These are phyloP conservation scores for Neurospora sp. DNA, from an alignment of 2,329 filamentous ascomycete genomes.

Conservation along the genomic window DNA sequence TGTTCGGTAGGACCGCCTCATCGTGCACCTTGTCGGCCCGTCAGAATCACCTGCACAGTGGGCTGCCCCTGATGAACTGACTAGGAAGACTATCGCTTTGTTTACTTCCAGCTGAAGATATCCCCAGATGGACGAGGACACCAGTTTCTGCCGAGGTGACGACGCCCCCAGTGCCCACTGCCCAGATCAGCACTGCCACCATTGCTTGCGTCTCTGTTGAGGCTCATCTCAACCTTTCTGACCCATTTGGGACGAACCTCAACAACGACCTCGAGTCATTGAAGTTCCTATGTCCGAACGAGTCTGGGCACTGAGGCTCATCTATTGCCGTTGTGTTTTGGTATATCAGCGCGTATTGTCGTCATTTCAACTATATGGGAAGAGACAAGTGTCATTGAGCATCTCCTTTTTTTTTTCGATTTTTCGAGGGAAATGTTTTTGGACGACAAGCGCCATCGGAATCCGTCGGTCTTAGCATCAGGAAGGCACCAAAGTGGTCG, in stretches of 20 bases:
- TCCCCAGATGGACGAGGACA: background rate
- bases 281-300: background rate
- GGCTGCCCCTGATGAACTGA: background rate
- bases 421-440: too few relatives aligned
- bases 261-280: background rate
- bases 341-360: background rate
- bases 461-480: background rate
- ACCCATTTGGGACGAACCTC: background rate
- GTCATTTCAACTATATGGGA: too few relatives aligned
- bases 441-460: background rate
- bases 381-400: too few relatives aligned
- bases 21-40: background rate
- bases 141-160: background rate
- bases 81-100: background rate
- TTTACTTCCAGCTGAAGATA: background rate
- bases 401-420: too few relatives aligned
- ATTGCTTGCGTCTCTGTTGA: background rate
- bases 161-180: background rate
- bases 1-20: background rate
- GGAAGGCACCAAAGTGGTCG: background rate
- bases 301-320: background rate
- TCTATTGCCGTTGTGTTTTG: background rate
- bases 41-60: background rate
- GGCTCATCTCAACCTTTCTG: background rate
- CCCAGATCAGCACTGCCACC: background rate